A percentile compares a stretch with the other conserved stretches of the same genome.
phyloP scores from a whole-genome alignment of 805 yeast species.

The Maudiozyma serrabonitensis region DNA sequence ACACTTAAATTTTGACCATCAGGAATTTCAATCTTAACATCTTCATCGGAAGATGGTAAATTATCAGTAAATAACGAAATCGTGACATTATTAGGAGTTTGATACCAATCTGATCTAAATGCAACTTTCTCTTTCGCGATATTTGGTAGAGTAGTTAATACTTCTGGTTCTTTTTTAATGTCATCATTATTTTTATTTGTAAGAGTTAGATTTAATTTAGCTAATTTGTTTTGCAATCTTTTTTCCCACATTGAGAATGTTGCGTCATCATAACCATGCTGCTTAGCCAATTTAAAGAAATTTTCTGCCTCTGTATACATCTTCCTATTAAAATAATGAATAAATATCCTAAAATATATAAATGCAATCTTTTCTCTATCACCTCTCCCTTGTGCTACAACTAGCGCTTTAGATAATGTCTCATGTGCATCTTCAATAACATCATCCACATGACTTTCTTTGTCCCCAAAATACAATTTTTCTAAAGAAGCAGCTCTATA shows the following conservation, averaged over 20 bases:
- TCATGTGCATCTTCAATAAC: slow-evolving; percentile 35
- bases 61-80: slow-evolving; percentile 64
- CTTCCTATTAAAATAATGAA: slow-evolving; percentile 38
- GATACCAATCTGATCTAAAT: slow-evolving; percentile 61
- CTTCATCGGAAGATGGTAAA: slow-evolving; percentile 36
- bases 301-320: slow-evolving; percentile 33
- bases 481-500: slow-evolving; percentile 43
- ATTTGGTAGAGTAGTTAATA: no score
- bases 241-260: slow-evolving; percentile 40
- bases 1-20: slow-evolving; percentile 28
- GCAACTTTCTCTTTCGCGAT: slow-evolving; percentile 15
- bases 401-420: slow-evolving; percentile 31
- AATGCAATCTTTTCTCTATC: slow-evolving; percentile 38
- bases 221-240: slow-evolving; percentile 11
- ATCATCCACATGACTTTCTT: slow-evolving; percentile 35
- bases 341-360: slow-evolving; percentile 41
- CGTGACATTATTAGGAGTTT: slow-evolving; percentile 45
- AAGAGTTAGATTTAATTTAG: slow-evolving; percentile 2
- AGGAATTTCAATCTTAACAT: slow-evolving; percentile 34
- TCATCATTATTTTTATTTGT: neutral
- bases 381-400: slow-evolving; percentile 38
- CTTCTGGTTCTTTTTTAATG: neutral
- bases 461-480: slow-evolving; percentile 30
- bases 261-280: slow-evolving; percentile 35
- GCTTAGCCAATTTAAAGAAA: slow-evolving; percentile 35